Conservation (phyloP, 2,329 filamentous ascomycete species). For the Diaporthe capsici region DNA sequence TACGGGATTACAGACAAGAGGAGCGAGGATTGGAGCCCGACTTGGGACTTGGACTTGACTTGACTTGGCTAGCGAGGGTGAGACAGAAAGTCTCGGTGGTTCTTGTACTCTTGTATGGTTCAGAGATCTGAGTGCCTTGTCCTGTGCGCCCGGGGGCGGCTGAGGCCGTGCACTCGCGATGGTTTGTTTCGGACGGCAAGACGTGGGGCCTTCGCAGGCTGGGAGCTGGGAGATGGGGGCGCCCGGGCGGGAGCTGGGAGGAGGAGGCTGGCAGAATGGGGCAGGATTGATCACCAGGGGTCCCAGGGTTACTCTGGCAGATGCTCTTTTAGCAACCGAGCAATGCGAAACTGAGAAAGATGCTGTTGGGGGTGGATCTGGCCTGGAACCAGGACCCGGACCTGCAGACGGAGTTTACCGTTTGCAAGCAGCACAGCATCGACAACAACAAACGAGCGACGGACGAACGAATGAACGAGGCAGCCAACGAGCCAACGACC, state of each 20-base stretch:
- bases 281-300: neutral
- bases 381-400: conserved; percentile 5
- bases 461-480: neutral
- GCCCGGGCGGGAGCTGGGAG: neutral
- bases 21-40: conserved; percentile 28
- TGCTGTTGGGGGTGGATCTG: conserved; percentile 32
- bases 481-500: neutral
- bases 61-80: conserved; percentile 33
- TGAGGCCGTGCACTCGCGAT: conserved; percentile 30
- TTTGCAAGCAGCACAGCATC: conserved; percentile 13
- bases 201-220: conserved; percentile 14
- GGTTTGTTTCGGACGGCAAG: conserved; percentile 31
- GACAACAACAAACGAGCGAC: conserved; percentile 4
- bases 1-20: conserved; percentile 2
- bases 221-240: neutral
- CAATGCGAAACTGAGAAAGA: conserved; percentile 32
- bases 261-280: neutral
- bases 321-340: conserved; percentile 21
- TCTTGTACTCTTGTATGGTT: conserved; percentile 29
- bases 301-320: conserved; percentile 1
- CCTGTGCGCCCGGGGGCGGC: neutral
- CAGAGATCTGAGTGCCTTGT: conserved; percentile 28
- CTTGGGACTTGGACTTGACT: conserved; percentile 28
- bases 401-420: conserved; percentile 26
- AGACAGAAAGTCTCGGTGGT: conserved; percentile 34